Conservation (phyloP, 352 stramenopile genomes). For the Globisporangium cylindrosporum region DNA sequence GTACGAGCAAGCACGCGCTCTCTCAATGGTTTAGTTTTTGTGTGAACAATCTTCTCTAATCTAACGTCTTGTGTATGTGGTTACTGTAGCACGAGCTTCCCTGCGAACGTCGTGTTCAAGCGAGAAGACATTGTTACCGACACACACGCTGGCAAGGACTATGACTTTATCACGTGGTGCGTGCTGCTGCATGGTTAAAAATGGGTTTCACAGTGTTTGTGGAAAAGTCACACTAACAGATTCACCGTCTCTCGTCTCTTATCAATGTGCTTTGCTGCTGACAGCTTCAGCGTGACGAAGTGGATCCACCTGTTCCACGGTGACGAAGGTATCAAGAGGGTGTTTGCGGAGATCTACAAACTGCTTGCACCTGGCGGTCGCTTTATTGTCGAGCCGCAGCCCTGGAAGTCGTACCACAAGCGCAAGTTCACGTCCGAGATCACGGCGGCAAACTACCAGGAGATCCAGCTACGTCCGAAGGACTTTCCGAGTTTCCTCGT, state of each 20-base stretch:
- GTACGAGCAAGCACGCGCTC: constrained; percentile 26
- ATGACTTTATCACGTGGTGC: constrained; percentile 82
- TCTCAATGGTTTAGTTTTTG: neutral
- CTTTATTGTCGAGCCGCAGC: constrained; percentile 84
- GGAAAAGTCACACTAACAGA: neutral
- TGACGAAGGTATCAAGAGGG: constrained; percentile 73
- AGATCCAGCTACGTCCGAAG: constrained; percentile 71
- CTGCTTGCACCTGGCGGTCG: constrained; percentile 62
- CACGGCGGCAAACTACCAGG: constrained; percentile 64
- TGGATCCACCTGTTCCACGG: constrained; percentile 90
- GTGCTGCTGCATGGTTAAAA: neutral
- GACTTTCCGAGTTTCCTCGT: constrained; percentile 64
- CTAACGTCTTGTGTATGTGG: neutral
- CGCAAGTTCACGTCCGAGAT: constrained; percentile 81
- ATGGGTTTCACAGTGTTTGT: neutral
- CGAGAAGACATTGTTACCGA: constrained; percentile 65
- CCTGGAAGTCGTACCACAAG: constrained; percentile 88
- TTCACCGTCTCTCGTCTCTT: neutral
- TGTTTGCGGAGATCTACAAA: constrained; percentile 68
- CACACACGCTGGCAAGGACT: constrained; percentile 55
- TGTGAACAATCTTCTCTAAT: neutral
- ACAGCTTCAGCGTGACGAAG: constrained; percentile 87
- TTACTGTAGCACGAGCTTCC: constrained; percentile 45
- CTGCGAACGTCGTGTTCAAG: constrained; percentile 82
- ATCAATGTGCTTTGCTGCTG: neutral